These are phyloP conservation scores for Ambrosiella cleistominuta DNA, from an alignment of 2,329 filamentous ascomycete genomes.

Conservation along the genomic window DNA sequence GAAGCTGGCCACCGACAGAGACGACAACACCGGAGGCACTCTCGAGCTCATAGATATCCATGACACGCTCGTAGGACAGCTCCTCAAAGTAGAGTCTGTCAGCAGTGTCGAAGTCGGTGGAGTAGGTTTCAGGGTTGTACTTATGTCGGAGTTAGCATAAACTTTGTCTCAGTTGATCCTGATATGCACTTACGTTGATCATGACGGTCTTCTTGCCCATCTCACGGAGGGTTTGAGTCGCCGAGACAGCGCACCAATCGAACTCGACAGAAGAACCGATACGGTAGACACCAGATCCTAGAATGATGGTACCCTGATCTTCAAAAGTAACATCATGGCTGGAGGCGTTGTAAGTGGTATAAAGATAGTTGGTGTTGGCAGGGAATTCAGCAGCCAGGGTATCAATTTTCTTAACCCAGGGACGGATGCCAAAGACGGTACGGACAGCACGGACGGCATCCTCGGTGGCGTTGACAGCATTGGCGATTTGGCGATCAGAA, in stretches of 20 bases:
- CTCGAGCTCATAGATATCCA: constrained; percentile 97
- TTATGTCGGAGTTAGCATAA: constrained; percentile 13
- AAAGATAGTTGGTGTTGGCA: constrained; percentile 85
- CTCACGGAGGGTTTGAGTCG: constrained; percentile 61
- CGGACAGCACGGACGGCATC: constrained; percentile 75
- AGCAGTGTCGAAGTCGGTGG: constrained; percentile 73
- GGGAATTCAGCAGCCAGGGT: constrained; percentile 95
- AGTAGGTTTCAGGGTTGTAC: constrained; percentile 65
- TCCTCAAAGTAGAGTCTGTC: constrained; percentile 96
- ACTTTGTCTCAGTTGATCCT: constrained; percentile 22
- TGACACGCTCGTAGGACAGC: constrained; percentile 87
- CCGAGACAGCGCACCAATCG: constrained; percentile 93
- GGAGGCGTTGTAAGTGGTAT: constrained; percentile 94
- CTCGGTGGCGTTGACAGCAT: constrained; percentile 69
- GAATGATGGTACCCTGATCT: constrained; percentile 73
- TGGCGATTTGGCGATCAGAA: constrained; percentile 87
- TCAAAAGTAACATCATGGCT: constrained; percentile 88
- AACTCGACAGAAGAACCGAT: constrained; percentile 97
- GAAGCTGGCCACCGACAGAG: constrained; percentile 86
- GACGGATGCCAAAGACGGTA: constrained; percentile 72
- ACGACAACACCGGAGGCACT: constrained; percentile 73
- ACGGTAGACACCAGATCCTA: constrained; percentile 91
- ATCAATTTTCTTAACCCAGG: constrained; percentile 69
- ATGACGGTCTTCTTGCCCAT: constrained; percentile 96
- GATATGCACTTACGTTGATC: constrained; percentile 46